phyloP scores from a whole-genome alignment of 495 filamentous ascomycete genomes.

The Parathielavia hyrcaniae region DNA sequence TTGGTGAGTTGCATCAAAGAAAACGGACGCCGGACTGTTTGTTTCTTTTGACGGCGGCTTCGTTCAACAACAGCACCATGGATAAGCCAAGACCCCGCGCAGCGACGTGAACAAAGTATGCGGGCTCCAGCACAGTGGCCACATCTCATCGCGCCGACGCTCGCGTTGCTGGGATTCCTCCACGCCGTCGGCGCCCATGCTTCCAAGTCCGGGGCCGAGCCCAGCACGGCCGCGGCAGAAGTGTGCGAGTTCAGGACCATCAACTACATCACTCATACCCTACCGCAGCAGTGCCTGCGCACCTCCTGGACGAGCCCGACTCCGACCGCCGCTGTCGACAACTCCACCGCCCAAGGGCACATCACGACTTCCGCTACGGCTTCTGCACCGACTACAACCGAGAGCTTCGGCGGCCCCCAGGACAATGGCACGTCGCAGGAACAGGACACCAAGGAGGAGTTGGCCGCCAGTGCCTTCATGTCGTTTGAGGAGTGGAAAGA shows the following conservation, averaged over 20 bases:
- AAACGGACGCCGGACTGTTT: neutral
- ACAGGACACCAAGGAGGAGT: constrained; percentile 36
- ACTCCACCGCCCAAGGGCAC: constrained; percentile 5
- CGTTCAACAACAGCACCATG: constrained; percentile 22
- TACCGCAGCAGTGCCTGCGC: constrained; percentile 70
- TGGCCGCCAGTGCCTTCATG: constrained; percentile 81
- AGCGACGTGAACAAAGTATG: constrained; percentile 25
- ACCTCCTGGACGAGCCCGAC: constrained; percentile 38
- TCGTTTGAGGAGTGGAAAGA: constrained; percentile 99
- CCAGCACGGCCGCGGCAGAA: constrained; percentile 17
- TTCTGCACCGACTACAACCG: constrained; percentile 8
- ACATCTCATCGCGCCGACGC: constrained; percentile 15
- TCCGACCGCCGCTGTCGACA: constrained; percentile 10
- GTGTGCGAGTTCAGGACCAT: constrained; percentile 60
- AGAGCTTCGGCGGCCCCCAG: constrained; percentile 6
- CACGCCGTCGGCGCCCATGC: constrained; percentile 19
- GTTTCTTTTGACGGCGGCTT: neutral
- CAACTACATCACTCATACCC: constrained; percentile 74
- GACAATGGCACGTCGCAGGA: constrained; percentile 22
- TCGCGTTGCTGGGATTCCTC: constrained; percentile 26
- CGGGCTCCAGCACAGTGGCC: constrained; percentile 14
- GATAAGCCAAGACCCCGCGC: constrained; percentile 17
- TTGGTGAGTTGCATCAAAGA: neutral
- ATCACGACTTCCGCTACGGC: constrained; percentile 4
- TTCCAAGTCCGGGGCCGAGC: constrained; percentile 17